A percentile compares a stretch with the other conserved stretches of the same genome.
These are phyloP conservation scores for Colletotrichum aenigma DNA, from an alignment of 2,329 filamentous ascomycete species.

Conservation along the genomic window DNA sequence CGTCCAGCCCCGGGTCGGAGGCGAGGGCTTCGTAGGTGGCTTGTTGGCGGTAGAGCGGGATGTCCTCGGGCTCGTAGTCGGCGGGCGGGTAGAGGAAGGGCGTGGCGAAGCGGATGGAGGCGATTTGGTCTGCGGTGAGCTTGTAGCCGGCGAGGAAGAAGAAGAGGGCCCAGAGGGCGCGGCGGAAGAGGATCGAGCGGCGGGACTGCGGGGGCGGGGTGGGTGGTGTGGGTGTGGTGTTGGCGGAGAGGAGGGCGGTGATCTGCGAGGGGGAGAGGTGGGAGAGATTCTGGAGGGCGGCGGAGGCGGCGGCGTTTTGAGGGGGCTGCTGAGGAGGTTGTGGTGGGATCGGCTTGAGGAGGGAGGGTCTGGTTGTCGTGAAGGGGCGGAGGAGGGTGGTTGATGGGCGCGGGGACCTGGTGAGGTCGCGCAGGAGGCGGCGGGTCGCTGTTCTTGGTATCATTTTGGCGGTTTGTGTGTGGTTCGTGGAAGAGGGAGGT, in stretches of 20 bases:
- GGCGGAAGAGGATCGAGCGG: neutral
- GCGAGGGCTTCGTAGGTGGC: neutral
- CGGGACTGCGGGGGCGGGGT: neutral
- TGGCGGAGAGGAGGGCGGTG: conserved; percentile 18
- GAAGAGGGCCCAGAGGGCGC: conserved; percentile 3
- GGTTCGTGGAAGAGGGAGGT: neutral
- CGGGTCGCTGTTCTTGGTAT: conserved; percentile 4
- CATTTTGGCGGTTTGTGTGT: neutral
- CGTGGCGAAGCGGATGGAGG: neutral
- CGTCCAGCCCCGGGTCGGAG: neutral
- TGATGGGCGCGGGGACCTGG: neutral
- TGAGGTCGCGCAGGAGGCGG: conserved; percentile 10
- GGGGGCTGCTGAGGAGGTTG: neutral
- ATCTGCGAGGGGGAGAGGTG: conserved; percentile 20
- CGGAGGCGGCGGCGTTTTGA: neutral
- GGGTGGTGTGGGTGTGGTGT: neutral
- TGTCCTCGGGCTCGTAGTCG: neutral
- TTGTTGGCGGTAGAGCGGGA: neutral
- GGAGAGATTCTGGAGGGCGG: conserved; percentile 20
- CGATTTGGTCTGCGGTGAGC: neutral
- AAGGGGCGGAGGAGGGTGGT: neutral
- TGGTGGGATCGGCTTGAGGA: neutral
- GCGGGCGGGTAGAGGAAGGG: neutral
- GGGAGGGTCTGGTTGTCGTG: neutral
- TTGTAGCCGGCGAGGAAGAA: conserved; percentile 16